Conservation (phyloP, 139 green algal genomes). For the Dunaliella sp. region DNA sequence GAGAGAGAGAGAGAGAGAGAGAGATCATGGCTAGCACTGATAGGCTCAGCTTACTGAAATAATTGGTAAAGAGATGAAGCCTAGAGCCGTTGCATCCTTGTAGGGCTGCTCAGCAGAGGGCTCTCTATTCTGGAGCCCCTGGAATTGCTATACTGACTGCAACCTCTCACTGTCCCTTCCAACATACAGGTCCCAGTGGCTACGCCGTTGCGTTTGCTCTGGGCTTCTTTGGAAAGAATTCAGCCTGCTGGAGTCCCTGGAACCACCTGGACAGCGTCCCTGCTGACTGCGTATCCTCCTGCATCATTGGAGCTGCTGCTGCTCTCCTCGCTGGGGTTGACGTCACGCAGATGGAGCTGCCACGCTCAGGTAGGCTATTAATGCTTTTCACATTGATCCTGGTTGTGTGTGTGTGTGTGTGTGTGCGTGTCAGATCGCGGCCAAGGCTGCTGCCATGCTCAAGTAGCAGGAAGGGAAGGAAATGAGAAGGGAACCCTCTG, state of each 20-base stretch:
- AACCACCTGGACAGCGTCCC: conserved; percentile 54
- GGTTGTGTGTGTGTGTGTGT: too few species aligned
- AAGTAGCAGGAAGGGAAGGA: too few species aligned
- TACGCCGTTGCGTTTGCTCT: conserved; percentile 41
- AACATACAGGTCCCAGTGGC: conserved; percentile 29
- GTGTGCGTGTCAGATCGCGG: too few species aligned
- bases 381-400: too few species aligned
- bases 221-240: conserved; percentile 42
- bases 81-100: not conserved
- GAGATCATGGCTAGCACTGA: too few species aligned
- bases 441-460: too few species aligned
- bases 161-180: not conserved
- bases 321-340: not conserved
- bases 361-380: not conserved
- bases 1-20: too few species aligned
- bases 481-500: too few species aligned
- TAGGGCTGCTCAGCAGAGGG: not conserved
- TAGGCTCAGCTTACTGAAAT: too few species aligned
- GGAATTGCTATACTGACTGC: not conserved
- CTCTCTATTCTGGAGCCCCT: not conserved
- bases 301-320: conserved; percentile 46
- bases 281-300: conserved; percentile 48
- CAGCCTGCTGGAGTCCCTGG: conserved; percentile 27
- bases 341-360: not conserved
- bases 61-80: not conserved